phyloP scores from a whole-genome alignment of 495 filamentous ascomycete species.

The Pseudoneurospora amorphoporcata region DNA sequence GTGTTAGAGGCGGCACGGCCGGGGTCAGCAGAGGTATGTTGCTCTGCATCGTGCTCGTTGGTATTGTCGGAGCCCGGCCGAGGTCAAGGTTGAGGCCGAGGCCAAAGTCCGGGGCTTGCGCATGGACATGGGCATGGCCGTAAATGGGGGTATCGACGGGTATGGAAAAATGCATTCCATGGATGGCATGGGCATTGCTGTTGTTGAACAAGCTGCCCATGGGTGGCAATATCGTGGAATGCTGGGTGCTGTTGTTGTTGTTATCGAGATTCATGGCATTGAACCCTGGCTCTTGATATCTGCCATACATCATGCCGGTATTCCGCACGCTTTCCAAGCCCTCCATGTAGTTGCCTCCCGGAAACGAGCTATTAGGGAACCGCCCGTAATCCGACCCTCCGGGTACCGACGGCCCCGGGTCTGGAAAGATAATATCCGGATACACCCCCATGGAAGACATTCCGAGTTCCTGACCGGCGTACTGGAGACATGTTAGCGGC shows the following conservation, averaged over 20 bases:
- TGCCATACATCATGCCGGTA: too few relatives aligned
- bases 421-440: background rate
- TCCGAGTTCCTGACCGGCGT: background rate
- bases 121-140: background rate
- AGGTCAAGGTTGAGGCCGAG: too few relatives aligned
- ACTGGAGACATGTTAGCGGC: background rate
- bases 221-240: accelerated
- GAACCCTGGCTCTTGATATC: accelerated
- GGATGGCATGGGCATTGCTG: background rate
- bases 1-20: background rate
- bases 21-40: background rate
- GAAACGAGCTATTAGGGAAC: background rate
- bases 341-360: background rate
- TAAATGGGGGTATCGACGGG: background rate
- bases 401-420: background rate
- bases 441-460: background rate
- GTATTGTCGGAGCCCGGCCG: background rate
- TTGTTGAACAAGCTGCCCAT: background rate
- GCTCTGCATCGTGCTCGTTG: background rate
- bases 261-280: background rate
- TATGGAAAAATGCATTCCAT: background rate
- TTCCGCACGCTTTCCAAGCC: background rate
- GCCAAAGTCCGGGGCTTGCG: background rate
- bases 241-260: background rate
- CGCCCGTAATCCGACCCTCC: background rate